Base-by-base conservation (phyloP, 352 stramenopile species). In the Globisporangium camurandrum region DNA sequence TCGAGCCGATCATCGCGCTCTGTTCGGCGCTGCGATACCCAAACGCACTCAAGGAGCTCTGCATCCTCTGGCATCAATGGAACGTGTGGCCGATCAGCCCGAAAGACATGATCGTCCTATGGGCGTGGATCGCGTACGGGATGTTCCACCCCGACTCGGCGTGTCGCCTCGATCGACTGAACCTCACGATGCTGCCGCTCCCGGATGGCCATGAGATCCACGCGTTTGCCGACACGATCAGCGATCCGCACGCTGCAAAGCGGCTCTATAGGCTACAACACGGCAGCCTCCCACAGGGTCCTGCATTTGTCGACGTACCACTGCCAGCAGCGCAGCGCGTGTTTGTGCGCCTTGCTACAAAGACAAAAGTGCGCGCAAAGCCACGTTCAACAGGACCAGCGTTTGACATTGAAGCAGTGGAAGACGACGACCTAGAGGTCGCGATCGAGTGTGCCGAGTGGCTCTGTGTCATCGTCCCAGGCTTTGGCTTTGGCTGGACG, bases 41-140 rank as follows among this genome's bases (percentile, higher is more conserved):
- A 0, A 66, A 57, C 9, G 38, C 19, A 2, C 42, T 74, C 6
- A 31, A 26, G 10, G 54, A 63, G 33, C 42, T 74, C 33, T 59
- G 38, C 4, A 41, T 74, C 3, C 16, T 8, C 34, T 40, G 17
- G 11, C 30, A 1, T n/a, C 30, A 11, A 34, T 7, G 30, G 30
- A 12, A 54, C 55, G 1, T 58, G 12, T 20, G 16, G 2, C 4
- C 28, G 12, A 30, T 3, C 26, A 5, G 17, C n/a, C n/a, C n/a
- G n/a, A n/a, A n/a, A n/a, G n/a, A 8, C 16, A 6, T 4, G 23
- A 22, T 2, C 49, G 19, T 64, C 38, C 19, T 71, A 12, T 74
- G 65, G 65, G 57, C 51, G 14, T 81, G 69, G 69, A 64, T 81
- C 42, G 69, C 62, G 17, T 51, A 71, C 27, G 67, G 56, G 19